Evolutionary conservation across 2,329 filamentous ascomycete genomes (phyloP).

Genomic region (Talaromyces sp.): DNA sequence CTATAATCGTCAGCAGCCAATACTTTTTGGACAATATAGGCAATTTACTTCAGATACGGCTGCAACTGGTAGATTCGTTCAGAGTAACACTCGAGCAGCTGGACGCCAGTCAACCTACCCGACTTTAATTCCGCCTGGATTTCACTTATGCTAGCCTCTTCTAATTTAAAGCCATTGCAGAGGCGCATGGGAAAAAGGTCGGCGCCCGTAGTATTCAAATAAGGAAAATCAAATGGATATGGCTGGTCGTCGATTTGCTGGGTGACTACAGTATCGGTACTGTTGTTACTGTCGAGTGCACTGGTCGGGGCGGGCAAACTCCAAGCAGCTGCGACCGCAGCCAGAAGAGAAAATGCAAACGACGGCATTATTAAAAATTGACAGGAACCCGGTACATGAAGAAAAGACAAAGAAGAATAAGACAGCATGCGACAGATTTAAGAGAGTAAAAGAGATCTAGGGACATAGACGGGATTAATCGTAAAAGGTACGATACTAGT

Average conservation of each 20-base stretch:
- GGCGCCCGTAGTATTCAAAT: slow-evolving; percentile 25
- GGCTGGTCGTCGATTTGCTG: slow-evolving; percentile 27
- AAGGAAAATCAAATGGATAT: slow-evolving; percentile 34
- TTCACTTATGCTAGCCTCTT: slow-evolving; percentile 65
- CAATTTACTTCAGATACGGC: slow-evolving; percentile 55
- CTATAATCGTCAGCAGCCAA: slow-evolving; percentile 13
- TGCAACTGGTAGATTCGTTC: slow-evolving; percentile 57
- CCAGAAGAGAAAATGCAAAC: neutral
- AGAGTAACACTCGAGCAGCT: slow-evolving; percentile 59
- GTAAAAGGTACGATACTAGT: neutral
- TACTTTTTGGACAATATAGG: neutral
- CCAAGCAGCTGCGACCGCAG: neutral
- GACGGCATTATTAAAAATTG: slow-evolving; percentile 30
- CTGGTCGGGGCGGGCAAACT: neutral
- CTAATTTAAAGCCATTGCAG: slow-evolving; percentile 56
- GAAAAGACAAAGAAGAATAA: neutral
- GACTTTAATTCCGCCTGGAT: slow-evolving; percentile 54
- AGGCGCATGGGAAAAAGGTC: slow-evolving; percentile 55
- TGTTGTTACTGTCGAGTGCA: neutral
- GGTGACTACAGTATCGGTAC: neutral
- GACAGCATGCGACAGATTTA: neutral
- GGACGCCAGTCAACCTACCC: slow-evolving; percentile 52
- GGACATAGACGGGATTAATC: neutral
- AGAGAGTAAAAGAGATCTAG: neutral
- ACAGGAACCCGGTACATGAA: slow-evolving; percentile 42